A percentile compares a stretch with the other conserved stretches of the same genome.
Evolutionary conservation across 1,284 basidiomycete genomes (phyloP).

Genomic region (Ganoderma meredithae): DNA sequence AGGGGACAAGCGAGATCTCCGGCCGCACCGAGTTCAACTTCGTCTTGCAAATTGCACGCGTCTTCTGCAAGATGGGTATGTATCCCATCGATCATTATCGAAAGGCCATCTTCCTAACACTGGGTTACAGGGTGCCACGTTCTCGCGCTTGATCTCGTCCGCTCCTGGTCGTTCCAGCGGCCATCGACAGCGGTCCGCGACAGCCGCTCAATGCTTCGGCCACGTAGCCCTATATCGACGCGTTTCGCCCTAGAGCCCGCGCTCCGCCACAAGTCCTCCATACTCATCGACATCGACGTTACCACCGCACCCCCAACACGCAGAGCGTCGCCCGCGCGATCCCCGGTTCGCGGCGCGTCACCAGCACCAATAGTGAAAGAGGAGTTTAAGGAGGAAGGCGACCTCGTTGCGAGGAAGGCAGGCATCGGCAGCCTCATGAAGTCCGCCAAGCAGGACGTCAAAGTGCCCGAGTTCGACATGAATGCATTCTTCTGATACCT

Average conservation of each 20-base stretch:
- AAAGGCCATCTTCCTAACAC: not conserved
- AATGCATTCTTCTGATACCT: conserved; percentile 61
- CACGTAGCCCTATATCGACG: conserved; percentile 50
- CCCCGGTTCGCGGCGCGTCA: conserved; percentile 24
- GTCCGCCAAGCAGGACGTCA: conserved; percentile 85
- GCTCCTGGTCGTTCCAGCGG: conserved; percentile 90
- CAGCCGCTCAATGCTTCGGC: conserved; percentile 36
- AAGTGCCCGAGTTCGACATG: conserved; percentile 90
- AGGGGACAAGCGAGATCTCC: conserved; percentile 90
- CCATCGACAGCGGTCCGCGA: conserved; percentile 56
- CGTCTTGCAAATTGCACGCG: conserved; percentile 89
- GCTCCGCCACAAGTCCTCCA: conserved; percentile 69
- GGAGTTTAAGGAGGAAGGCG: conserved; percentile 57
- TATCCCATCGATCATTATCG: conserved; percentile 15
- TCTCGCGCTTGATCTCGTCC: conserved; percentile 85
- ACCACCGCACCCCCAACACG: conserved; percentile 67
- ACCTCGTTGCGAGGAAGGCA: conserved; percentile 69
- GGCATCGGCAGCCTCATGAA: conserved; percentile 86
- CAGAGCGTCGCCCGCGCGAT: conserved; percentile 53
- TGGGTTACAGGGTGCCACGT: conserved; percentile 78
- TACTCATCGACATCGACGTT: conserved; percentile 90
- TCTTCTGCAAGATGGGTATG: conserved; percentile 93
- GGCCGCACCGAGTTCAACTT: conserved; percentile 91
- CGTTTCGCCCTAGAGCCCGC: conserved; percentile 63
- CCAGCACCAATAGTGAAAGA: conserved; percentile 30